A percentile compares a stretch with the other conserved stretches of the same genome.
These are phyloP conservation scores for Penicillium hordei DNA, from an alignment of 2,329 filamentous ascomycete species.

Conservation along the genomic window DNA sequence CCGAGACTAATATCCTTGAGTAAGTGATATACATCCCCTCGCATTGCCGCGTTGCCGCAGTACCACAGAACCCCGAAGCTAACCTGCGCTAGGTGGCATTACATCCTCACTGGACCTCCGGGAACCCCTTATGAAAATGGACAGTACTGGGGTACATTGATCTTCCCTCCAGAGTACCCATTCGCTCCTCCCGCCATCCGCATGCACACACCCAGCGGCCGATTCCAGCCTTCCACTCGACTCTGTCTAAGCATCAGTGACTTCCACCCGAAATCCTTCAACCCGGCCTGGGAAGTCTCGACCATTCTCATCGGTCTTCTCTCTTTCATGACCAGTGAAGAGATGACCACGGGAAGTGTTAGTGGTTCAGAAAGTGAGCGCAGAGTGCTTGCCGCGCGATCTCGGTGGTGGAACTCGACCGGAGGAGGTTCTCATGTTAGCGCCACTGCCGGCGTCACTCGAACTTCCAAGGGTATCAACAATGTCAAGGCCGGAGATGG, in stretches of 20 bases:
- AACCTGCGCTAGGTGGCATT: constrained; percentile 69
- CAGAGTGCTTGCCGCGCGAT: constrained; percentile 71
- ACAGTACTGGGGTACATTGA: constrained; percentile 96
- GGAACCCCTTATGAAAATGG: constrained; percentile 91
- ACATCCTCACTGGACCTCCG: constrained; percentile 91
- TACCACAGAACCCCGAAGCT: constrained; percentile 5
- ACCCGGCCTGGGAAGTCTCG: constrained; percentile 96
- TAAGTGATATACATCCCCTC: constrained; percentile 43
- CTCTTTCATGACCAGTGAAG: constrained; percentile 97
- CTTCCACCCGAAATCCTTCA: constrained; percentile 97
- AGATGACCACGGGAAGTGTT: constrained; percentile 95
- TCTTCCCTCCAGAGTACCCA: constrained; percentile 94
- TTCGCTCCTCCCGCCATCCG: constrained; percentile 96
- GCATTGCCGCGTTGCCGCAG: background rate
- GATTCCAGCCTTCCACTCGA: constrained; percentile 88
- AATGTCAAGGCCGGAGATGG: constrained; percentile 86
- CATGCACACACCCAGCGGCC: constrained; percentile 96
- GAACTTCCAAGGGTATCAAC: constrained; percentile 67
- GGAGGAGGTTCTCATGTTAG: constrained; percentile 72
- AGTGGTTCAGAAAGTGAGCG: constrained; percentile 75
- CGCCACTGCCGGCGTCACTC: constrained; percentile 51
- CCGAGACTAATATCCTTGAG: constrained; percentile 89
- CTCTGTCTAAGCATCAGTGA: constrained; percentile 95
- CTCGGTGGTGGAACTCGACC: constrained; percentile 95
- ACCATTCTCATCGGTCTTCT: constrained; percentile 93